These are phyloP conservation scores for Linnemannia zychae DNA, from an alignment of 192 early-diverging fungal species.

Conservation along the genomic window DNA sequence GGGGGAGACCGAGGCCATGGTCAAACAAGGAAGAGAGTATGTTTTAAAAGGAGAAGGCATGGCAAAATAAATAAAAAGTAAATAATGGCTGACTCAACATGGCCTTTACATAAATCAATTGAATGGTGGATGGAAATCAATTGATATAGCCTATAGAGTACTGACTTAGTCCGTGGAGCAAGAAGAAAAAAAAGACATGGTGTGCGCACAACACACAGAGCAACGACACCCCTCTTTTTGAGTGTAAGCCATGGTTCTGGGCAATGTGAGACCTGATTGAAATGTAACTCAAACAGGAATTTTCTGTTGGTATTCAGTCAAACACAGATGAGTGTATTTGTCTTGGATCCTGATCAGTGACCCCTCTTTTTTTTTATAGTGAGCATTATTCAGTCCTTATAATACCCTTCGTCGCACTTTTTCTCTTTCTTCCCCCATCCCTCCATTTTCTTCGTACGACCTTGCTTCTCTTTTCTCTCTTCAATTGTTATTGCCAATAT, in stretches of 20 bases:
- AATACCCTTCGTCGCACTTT: background rate
- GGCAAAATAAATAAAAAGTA: background rate
- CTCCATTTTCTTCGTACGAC: background rate
- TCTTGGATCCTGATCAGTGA: background rate
- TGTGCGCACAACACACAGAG: background rate
- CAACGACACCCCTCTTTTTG: background rate
- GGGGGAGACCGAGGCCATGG: constrained; percentile 2
- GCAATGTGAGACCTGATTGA: background rate
- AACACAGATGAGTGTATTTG: background rate
- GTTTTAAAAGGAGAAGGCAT: background rate
- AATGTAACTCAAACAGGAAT: constrained; percentile 4
- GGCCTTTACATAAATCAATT: background rate
- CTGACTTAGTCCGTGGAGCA: too few relatives aligned
- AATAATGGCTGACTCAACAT: constrained; percentile 4
- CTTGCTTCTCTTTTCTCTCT: background rate
- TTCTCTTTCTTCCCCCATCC: background rate
- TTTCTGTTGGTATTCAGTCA: background rate
- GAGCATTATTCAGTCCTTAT: background rate
- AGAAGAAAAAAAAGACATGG: too few relatives aligned
- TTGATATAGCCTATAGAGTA: too few relatives aligned
- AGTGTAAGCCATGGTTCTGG: background rate
- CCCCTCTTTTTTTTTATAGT: background rate
- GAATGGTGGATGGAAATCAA: too few relatives aligned
- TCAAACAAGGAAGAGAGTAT: background rate
- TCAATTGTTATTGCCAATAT: background rate